Conservation (phyloP, 768 basidiomycete genomes). For the Auriscalpium microsporum region DNA sequence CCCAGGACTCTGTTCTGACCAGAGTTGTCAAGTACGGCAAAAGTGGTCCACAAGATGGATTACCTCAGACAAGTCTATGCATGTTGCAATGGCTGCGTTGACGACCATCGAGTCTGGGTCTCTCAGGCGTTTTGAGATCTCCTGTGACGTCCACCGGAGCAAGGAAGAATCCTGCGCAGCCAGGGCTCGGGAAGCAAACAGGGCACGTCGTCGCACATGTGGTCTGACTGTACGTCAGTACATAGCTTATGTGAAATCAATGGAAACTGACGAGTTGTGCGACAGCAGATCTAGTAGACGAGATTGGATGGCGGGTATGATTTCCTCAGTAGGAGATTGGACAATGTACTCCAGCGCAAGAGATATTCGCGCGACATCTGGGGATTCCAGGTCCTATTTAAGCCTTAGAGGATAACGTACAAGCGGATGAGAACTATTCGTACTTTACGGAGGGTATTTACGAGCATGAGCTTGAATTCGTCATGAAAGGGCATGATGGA, state of each 20-base stretch:
- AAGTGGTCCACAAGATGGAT: background rate
- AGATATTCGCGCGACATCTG: constrained; percentile 46
- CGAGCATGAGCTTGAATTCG: constrained; percentile 73
- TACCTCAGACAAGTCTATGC: constrained; percentile 8
- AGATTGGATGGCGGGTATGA: constrained; percentile 67
- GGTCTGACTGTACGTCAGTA: background rate
- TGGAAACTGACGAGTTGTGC: constrained; percentile 66
- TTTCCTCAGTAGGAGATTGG: constrained; percentile 50
- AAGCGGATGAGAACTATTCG: background rate
- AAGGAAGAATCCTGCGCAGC: constrained; percentile 4
- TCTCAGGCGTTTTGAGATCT: constrained; percentile 7
- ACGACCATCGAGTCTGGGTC: constrained; percentile 9
- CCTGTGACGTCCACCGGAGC: constrained; percentile 5
- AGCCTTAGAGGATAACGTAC: background rate
- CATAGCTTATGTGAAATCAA: background rate
- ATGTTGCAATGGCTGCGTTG: constrained; percentile 7
- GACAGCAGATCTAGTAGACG: constrained; percentile 58
- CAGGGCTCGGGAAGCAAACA: constrained; percentile 10
- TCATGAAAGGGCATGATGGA: constrained; percentile 62
- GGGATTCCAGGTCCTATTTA: constrained; percentile 65
- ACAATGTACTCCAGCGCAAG: constrained; percentile 68
- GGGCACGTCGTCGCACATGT: constrained; percentile 2
- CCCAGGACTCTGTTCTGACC: constrained; percentile 9
- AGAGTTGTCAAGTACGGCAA: background rate
- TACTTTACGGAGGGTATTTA: constrained; percentile 82